Evolutionary conservation across 163 green algal species (phyloP).

Genomic region (Prototheca wickerhamii): DNA sequence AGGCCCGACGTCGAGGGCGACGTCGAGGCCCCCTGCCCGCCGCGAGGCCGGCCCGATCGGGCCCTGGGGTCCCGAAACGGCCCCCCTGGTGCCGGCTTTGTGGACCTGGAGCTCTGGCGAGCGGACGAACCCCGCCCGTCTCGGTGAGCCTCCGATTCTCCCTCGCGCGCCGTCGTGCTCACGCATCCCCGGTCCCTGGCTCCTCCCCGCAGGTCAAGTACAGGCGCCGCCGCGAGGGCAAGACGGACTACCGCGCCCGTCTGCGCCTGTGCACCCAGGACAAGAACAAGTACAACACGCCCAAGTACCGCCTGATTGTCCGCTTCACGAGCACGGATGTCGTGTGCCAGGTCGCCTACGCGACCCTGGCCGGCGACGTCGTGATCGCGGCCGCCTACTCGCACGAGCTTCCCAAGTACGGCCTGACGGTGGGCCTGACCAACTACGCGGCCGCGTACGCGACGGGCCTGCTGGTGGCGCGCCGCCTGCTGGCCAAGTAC

Average conservation of each 20-base stretch:
- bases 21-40: too few relatives aligned
- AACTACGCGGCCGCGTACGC: slow-evolving; percentile 97
- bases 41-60: too few relatives aligned
- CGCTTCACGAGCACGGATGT: slow-evolving; percentile 94
- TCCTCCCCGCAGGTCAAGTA: slow-evolving; percentile 82
- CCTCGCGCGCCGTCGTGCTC: too few relatives aligned
- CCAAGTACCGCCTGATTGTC: slow-evolving; percentile 76
- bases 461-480: slow-evolving; percentile 88
- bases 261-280: slow-evolving; percentile 88
- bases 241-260: slow-evolving; percentile 87
- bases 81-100: too few relatives aligned
- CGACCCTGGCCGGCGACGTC: slow-evolving; percentile 89
- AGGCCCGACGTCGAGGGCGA: too few relatives aligned
- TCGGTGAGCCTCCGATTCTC: background rate
- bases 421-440: slow-evolving; percentile 86
- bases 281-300: slow-evolving; percentile 99
- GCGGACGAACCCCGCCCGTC: too few relatives aligned
- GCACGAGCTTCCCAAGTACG: slow-evolving; percentile 90
- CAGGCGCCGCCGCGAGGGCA: slow-evolving; percentile 67
- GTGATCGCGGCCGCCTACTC: slow-evolving; percentile 79
- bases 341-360: slow-evolving; percentile 84
- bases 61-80: too few relatives aligned
- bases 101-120: too few relatives aligned
- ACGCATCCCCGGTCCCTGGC: background rate
- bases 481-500: slow-evolving; percentile 90